Evolutionary conservation across 495 filamentous ascomycete genomes (phyloP), one percentile per base, ranked within the genome.

Genomic region (Xylaria scruposa): DNA sequence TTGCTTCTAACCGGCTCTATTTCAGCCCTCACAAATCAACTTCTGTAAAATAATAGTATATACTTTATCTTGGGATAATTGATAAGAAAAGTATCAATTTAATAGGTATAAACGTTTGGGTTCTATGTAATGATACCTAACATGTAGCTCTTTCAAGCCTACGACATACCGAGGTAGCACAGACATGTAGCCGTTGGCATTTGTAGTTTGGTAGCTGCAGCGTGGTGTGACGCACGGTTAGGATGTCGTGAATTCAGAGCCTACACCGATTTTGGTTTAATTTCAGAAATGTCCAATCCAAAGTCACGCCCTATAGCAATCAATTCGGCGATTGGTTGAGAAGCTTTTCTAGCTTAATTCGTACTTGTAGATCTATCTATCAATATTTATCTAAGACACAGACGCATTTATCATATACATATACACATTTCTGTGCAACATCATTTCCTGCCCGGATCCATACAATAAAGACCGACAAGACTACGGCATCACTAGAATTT

Each of bases 391-490:
- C 6, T 60, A 33, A 36, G 26, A 26, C 54, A 19, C 15, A 33
- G 15, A 31, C 19, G 5, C 54, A 58, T 58, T 58, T 15, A 38
- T 36, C n/a, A 56, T 38, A 60, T 12, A 9, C 17, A 38, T 59
- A 33, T 31, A 31, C 29, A 31, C 36, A 38, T 38, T 38, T 33
- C 3, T 60, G 31, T 33, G 58, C 31, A 60, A 60, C 58, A 21
- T 9, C 58, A 21, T 36, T 5, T 59, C 54, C 17, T 59, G 19
- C 40, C 26, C 19, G 61, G 61, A 31, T 64, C 40, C 42, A 49
- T 65, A 66, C 9, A 29, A 17, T 7, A n/a, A 64, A 64, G 26
- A 64, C 33, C 61, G 40, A n/a, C 42, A 31, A 31, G 21, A 46
- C 24, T 12, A 56, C 5, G 1, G 4, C 26, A 54, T 12, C 15